Percentiles rank a stretch among this genome's conserved stretches.
Evolutionary conservation across 1,284 basidiomycete genomes (phyloP).

Genomic region (Flammula alnicola): DNA sequence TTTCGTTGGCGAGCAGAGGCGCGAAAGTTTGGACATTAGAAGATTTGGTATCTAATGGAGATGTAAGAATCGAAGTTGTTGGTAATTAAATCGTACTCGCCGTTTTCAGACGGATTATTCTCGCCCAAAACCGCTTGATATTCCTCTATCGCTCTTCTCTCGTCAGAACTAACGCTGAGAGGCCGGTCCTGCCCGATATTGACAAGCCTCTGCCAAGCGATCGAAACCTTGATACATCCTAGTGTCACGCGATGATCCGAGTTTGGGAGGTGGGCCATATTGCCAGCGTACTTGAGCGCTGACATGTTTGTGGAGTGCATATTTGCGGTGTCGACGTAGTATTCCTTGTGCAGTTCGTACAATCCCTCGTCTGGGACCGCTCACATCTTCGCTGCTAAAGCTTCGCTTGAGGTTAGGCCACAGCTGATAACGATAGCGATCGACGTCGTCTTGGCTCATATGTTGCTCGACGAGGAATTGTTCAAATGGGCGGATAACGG

Average conservation of each 20-base stretch:
- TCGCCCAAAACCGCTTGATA: not conserved
- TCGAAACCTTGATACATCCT: slow-evolving; percentile 4
- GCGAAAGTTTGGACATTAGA: no score
- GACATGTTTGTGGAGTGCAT: slow-evolving; percentile 7
- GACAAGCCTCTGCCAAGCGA: slow-evolving; percentile 15
- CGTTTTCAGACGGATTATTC: not conserved
- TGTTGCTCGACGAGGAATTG: not conserved
- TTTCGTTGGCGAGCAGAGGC: not conserved
- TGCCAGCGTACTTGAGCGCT: not conserved
- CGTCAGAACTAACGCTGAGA: no score
- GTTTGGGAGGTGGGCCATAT: not conserved
- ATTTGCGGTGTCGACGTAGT: slow-evolving; percentile 5
- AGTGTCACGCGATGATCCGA: not conserved
- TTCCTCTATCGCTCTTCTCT: not conserved
- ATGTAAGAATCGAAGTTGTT: not conserved
- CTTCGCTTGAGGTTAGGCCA: slow-evolving; percentile 7
- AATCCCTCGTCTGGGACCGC: not conserved
- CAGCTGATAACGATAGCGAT: slow-evolving; percentile 7
- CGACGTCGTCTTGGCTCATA: not conserved
- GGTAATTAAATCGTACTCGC: not conserved
- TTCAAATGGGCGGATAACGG: slow-evolving; percentile 16
- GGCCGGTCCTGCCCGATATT: slow-evolving; percentile 13
- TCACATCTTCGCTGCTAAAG: not conserved
- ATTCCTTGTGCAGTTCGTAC: not conserved
- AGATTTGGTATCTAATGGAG: no score